phyloP scores from a whole-genome alignment of 2,329 filamentous ascomycete species.

The Thielaviopsis ethacetica region DNA sequence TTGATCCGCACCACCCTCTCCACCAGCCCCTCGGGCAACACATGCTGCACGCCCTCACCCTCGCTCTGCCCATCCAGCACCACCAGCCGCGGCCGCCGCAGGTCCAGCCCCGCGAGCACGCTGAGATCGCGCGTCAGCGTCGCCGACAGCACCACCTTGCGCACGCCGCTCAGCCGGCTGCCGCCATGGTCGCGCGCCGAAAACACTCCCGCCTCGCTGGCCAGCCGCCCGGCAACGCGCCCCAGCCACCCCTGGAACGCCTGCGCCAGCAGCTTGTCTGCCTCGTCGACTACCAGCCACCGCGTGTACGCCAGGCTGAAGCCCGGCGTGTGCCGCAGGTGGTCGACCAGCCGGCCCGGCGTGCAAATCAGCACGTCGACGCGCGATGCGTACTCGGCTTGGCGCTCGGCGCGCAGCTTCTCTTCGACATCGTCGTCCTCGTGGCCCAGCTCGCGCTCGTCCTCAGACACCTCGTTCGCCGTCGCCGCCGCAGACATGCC shows the following conservation, averaged over 20 bases:
- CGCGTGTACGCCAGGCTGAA: constrained; percentile 64
- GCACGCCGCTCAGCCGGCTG: constrained; percentile 38
- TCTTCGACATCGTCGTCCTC: constrained; percentile 24
- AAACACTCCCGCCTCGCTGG: constrained; percentile 16
- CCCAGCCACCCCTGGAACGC: constrained; percentile 86
- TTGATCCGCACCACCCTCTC: constrained; percentile 15
- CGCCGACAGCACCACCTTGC: constrained; percentile 77
- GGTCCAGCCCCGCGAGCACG: constrained; percentile 55
- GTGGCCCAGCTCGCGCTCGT: constrained; percentile 18
- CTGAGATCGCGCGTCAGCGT: constrained; percentile 82
- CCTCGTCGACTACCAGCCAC: constrained; percentile 88
- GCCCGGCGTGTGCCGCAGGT: constrained; percentile 67
- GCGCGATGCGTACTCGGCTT: constrained; percentile 50
- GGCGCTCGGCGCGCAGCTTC: constrained; percentile 39
- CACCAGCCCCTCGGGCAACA: constrained; percentile 43
- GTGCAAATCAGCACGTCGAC: constrained; percentile 85
- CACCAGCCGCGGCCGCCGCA: constrained; percentile 60
- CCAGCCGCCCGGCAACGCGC: constrained; percentile 44
- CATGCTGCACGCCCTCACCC: constrained; percentile 22
- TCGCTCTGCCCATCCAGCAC: constrained; percentile 44
- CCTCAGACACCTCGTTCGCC: constrained; percentile 14
- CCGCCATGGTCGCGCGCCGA: constrained; percentile 25
- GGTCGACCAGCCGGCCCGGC: constrained; percentile 80
- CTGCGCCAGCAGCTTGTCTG: constrained; percentile 78
- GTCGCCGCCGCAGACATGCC: constrained; percentile 17